phyloP scores from a whole-genome alignment of 106 monocot genomes.

The Phalaenopsis aphrodite region DNA sequence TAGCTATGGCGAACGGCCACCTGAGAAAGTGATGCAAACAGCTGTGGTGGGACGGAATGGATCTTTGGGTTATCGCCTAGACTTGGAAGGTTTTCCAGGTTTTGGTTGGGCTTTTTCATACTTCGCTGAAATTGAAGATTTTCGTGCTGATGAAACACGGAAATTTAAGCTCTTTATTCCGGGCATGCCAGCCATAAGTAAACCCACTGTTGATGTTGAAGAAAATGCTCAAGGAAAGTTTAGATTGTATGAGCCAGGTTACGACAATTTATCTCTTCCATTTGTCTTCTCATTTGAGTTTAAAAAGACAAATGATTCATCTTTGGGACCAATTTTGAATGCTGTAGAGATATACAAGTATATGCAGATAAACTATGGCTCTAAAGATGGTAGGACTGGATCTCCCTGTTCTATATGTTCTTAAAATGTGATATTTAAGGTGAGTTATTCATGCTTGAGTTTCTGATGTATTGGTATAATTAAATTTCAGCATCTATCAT shows the following conservation, averaged over 20 bases:
- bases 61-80: constrained; percentile 71
- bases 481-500: constrained; percentile 37
- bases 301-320: constrained; percentile 85
- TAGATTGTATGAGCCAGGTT: constrained; percentile 83
- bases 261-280: constrained; percentile 65
- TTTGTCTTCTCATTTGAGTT: constrained; percentile 87
- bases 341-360: constrained; percentile 93
- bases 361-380: constrained; percentile 52
- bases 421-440: background rate
- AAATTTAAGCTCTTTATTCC: constrained; percentile 83
- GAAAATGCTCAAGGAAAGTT: constrained; percentile 93
- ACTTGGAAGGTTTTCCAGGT: constrained; percentile 78
- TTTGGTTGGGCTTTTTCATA: constrained; percentile 87
- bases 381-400: constrained; percentile 61
- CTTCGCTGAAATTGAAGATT: constrained; percentile 93
- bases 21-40: constrained; percentile 87
- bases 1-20: constrained; percentile 43
- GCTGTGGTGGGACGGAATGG: constrained; percentile 86
- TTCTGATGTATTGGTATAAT: constrained; percentile 14
- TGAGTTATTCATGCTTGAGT: background rate
- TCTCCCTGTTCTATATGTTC: background rate
- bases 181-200: constrained; percentile 48
- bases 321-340: constrained; percentile 86
- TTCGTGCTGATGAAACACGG: constrained; percentile 51
- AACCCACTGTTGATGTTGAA: constrained; percentile 72